Evolutionary conservation across 2,329 filamentous ascomycete genomes (phyloP), one percentile per base, ranked within the genome.

Genomic region (Diaporthe caulivora): DNA sequence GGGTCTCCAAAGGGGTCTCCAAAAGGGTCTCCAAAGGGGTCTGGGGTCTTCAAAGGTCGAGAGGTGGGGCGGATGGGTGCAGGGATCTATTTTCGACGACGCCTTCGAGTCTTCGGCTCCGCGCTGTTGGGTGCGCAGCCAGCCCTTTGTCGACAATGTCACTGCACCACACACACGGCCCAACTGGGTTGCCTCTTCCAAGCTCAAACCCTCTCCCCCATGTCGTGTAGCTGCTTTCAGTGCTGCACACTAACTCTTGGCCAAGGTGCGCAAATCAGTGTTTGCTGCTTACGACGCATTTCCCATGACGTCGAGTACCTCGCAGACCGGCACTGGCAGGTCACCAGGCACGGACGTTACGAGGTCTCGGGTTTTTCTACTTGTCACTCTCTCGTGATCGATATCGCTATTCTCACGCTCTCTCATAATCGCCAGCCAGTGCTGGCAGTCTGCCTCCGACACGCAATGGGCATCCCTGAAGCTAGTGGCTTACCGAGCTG

Each of bases 51-150:
- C 53, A 57, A 65, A 70, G 51, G 49, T 37, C 40, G 21, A 40
- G 55, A 29, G 72, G 24, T 53, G 68, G 55, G 69, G 37, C 47
- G 69, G 69, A 31, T 54, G 42, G 44, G 55, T 54, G 44, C 51
- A 57, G 8, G 34, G 21, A 57, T 64, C 70, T 74, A 74, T 74
- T 74, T 74, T 71, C 49, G 54, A 54, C 58, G 49, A 47, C 58
- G 55, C 34, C 55, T 49, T 60, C 42, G 31, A 44, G 55, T 71
- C 51, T 60, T 57, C 65, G 71, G 49, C 44, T 54, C 70, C 73
- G 34, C 34, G 21, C 60, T 54, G 62, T 31, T 72, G 69, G 60
- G 51, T 72, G 42, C 51, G 53, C 10, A 57, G 44, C 40, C 53
- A 65, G 53, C 47, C 42, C 51, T 62, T 47, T 47, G 69, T 62